Evolutionary conservation across 129 eudicot species (phyloP).

Genomic region (Pseudognaphalium luteoalbum): DNA sequence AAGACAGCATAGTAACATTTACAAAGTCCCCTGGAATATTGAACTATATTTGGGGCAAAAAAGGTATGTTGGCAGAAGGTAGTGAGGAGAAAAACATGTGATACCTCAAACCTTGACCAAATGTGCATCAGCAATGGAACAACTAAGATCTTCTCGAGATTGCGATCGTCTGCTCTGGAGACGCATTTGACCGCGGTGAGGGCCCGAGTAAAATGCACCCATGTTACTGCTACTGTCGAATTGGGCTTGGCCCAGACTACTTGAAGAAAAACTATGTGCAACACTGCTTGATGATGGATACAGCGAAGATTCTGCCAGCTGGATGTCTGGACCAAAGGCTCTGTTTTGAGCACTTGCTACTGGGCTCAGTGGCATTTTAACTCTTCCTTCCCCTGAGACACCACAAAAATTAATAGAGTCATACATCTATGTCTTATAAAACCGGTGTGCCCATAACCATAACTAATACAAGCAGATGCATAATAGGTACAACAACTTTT

Average conservation of each 20-base stretch:
- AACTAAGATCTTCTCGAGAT: conserved; percentile 89
- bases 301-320: conserved; percentile 65
- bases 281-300: conserved; percentile 64
- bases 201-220: conserved; percentile 60
- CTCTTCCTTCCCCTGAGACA: conserved; percentile 81
- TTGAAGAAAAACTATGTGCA: conserved; percentile 80
- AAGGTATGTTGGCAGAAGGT: not conserved
- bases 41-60: conserved; percentile 6
- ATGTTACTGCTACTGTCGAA: conserved; percentile 57
- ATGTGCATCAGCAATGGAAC: conserved; percentile 76
- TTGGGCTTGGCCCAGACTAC: conserved; percentile 87
- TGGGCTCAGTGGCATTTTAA: conserved; percentile 90
- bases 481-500: not conserved
- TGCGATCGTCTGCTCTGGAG: conserved; percentile 96
- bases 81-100: not conserved
- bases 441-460: not conserved
- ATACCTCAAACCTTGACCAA: conserved; percentile 53
- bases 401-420: not conserved
- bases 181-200: conserved; percentile 79
- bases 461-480: not conserved
- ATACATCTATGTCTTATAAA: not conserved
- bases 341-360: conserved; percentile 60
- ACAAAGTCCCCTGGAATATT: conserved; percentile 18
- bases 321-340: conserved; percentile 61
- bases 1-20: not conserved